Conservation (phyloP, 2,329 filamentous ascomycete species). For the Colletotrichum plurivorum region DNA sequence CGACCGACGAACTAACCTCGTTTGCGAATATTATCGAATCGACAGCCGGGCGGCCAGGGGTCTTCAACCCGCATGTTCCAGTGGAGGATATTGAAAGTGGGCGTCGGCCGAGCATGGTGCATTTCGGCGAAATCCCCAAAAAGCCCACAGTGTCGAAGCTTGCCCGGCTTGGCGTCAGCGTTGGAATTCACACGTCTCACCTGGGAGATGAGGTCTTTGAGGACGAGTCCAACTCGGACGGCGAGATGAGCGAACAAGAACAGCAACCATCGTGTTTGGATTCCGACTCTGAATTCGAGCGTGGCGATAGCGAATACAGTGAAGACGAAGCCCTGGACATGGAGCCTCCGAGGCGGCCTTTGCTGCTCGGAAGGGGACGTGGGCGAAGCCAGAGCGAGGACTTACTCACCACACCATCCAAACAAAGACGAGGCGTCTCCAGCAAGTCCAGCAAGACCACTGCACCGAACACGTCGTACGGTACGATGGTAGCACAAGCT, state of each 20-base stretch:
- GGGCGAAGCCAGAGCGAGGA: conserved; percentile 40
- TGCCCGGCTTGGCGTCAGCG: conserved; percentile 72
- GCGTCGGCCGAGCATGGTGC: conserved; percentile 66
- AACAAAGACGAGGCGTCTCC: conserved; percentile 37
- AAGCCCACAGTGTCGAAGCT: conserved; percentile 68
- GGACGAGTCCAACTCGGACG: conserved; percentile 49
- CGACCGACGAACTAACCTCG: conserved; percentile 59
- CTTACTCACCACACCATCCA: conserved; percentile 21
- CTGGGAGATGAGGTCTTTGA: conserved; percentile 74
- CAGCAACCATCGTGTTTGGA: conserved; percentile 46
- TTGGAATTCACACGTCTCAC: conserved; percentile 83
- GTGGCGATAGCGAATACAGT: conserved; percentile 49
- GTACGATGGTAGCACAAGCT: conserved; percentile 43
- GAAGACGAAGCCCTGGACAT: conserved; percentile 44
- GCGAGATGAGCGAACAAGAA: conserved; percentile 59
- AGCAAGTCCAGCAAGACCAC: conserved; percentile 23
- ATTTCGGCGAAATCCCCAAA: conserved; percentile 73
- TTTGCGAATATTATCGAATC: conserved; percentile 61
- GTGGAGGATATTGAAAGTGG: conserved; percentile 44
- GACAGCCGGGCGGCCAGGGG: conserved; percentile 57
- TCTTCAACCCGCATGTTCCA: conserved; percentile 58
- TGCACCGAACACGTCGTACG: conserved; percentile 42
- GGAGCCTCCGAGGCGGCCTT: conserved; percentile 33
- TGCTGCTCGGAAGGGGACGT: conserved; percentile 41
- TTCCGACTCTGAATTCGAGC: conserved; percentile 51